Percentiles rank a stretch among this genome's conserved stretches.
phyloP scores from a whole-genome alignment of 2,329 filamentous ascomycete genomes.

The Colletotrichum limetticola region DNA sequence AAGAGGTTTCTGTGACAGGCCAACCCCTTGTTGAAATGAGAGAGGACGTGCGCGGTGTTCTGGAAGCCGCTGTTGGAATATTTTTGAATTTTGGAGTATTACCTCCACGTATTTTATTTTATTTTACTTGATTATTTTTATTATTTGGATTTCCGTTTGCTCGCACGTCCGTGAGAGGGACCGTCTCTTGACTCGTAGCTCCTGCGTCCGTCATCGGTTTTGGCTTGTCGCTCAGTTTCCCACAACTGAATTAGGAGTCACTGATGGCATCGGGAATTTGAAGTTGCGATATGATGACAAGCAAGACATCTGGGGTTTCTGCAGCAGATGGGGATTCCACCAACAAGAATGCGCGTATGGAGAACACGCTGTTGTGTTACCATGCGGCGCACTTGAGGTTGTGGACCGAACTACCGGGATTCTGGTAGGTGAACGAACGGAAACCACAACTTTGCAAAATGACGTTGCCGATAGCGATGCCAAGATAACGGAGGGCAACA shows the following conservation, averaged over 20 bases:
- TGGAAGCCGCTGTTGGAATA: conserved; percentile 29
- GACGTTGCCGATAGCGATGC: background rate
- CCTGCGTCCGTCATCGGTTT: background rate
- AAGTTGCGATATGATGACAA: no score
- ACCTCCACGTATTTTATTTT: background rate
- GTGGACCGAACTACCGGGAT: conserved; percentile 8
- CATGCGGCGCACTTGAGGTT: background rate
- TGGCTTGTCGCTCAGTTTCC: background rate
- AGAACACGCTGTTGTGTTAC: background rate
- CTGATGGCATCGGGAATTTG: background rate
- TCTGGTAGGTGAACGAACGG: background rate
- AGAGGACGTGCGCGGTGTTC: conserved; percentile 30
- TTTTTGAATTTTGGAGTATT: conserved; percentile 8
- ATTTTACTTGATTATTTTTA: background rate
- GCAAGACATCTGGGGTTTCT: background rate
- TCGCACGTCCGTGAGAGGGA: conserved; percentile 19
- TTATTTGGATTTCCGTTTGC: background rate
- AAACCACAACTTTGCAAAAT: background rate
- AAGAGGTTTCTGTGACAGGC: conserved; percentile 30
- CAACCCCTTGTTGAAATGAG: conserved; percentile 15
- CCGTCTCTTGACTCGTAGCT: conserved; percentile 2
- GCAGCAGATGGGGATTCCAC: background rate
- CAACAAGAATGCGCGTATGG: background rate
- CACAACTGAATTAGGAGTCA: background rate
- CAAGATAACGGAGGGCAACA: background rate